A percentile compares a stretch with the other conserved stretches of the same genome.
phyloP scores from a whole-genome alignment of 31 red algal genomes.

The Porphyra umbilicalis region DNA sequence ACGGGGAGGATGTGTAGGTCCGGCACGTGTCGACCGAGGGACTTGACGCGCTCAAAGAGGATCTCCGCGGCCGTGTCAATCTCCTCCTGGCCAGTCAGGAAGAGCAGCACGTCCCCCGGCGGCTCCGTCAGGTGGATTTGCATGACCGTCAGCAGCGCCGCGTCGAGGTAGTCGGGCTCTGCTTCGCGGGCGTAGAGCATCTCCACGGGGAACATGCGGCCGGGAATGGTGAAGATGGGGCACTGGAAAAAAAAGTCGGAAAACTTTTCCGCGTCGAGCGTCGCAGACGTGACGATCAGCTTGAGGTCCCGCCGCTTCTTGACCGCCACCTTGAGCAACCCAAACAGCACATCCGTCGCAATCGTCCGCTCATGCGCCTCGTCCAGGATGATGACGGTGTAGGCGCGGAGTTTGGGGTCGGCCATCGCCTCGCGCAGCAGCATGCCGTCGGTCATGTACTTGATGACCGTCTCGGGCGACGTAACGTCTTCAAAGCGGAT shows the following conservation, averaged over 20 bases:
- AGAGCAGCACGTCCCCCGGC: slow-evolving; percentile 88
- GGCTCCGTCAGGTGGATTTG: slow-evolving; percentile 81
- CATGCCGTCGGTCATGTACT: slow-evolving; percentile 99
- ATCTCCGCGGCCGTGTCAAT: slow-evolving; percentile 78
- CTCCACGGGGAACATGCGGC: slow-evolving; percentile 81
- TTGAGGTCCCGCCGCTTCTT: slow-evolving; percentile 62
- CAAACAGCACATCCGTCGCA: slow-evolving; percentile 89
- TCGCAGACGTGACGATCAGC: slow-evolving; percentile 88
- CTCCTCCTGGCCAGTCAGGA: slow-evolving; percentile 92
- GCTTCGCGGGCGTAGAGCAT: slow-evolving; percentile 62
- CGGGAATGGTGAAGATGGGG: slow-evolving; percentile 82
- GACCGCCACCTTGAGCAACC: slow-evolving; percentile 49
- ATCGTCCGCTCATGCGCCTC: slow-evolving; percentile 97
- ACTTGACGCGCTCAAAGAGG: slow-evolving; percentile 58
- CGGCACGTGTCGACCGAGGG: slow-evolving; percentile 38
- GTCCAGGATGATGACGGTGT: slow-evolving; percentile 91
- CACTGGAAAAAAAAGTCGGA: slow-evolving; percentile 80
- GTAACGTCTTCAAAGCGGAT: slow-evolving; percentile 94
- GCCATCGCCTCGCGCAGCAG: slow-evolving; percentile 76
- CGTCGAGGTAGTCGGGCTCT: slow-evolving; percentile 83
- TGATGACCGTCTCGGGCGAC: slow-evolving; percentile 75
- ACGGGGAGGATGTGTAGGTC: slow-evolving; percentile 77
- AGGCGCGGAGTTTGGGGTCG: slow-evolving; percentile 61
- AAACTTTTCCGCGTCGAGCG: slow-evolving; percentile 92
- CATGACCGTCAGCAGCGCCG: slow-evolving; percentile 67